These are phyloP conservation scores for Diaporthe citriasiana DNA, from an alignment of 2,329 filamentous ascomycete genomes.

Conservation along the genomic window DNA sequence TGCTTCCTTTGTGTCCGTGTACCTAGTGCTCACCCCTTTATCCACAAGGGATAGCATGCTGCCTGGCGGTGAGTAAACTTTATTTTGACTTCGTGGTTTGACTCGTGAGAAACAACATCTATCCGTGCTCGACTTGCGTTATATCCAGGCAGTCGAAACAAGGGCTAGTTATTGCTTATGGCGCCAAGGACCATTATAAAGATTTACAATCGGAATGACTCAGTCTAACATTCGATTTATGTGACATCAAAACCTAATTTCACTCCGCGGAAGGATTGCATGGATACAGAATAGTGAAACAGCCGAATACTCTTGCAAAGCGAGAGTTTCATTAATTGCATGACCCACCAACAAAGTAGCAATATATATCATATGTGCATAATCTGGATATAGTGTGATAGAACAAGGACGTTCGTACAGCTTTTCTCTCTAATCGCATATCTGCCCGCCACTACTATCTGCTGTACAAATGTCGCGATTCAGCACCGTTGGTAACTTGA, in stretches of 20 bases:
- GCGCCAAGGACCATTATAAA: background rate
- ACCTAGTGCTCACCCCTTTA: background rate
- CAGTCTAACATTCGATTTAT: background rate
- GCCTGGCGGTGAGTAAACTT: background rate
- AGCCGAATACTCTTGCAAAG: background rate
- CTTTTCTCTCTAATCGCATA: background rate
- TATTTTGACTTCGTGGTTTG: background rate
- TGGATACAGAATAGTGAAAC: background rate
- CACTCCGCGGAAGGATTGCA: background rate
- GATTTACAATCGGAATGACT: background rate
- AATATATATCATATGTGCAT: background rate
- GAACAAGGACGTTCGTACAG: too few relatives aligned
- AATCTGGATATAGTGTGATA: background rate
- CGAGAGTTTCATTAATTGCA: background rate
- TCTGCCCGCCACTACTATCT: background rate
- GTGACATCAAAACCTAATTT: background rate
- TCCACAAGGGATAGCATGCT: background rate
- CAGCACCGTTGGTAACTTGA: background rate
- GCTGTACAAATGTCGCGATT: background rate
- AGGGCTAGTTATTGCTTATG: background rate
- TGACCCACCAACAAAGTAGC: background rate
- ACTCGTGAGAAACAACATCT: background rate
- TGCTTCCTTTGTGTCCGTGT: background rate
- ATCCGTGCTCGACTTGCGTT: background rate
- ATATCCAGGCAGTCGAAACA: background rate